A percentile compares a stretch with the other conserved stretches of the same genome.
Evolutionary conservation across 495 filamentous ascomycete species (phyloP).

Genomic region (Penicillium odoratum): DNA sequence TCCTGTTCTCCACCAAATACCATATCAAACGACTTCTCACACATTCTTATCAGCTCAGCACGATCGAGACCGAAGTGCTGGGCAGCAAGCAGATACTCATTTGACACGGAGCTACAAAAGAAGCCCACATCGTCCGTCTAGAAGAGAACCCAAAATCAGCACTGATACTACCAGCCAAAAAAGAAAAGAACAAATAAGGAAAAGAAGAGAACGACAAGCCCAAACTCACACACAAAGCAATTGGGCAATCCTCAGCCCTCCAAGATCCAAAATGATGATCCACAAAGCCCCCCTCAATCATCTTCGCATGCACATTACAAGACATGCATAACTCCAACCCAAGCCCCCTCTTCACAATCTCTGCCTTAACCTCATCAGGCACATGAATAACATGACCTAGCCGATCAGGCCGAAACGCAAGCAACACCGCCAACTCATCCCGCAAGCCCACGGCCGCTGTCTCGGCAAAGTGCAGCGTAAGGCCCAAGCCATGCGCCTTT

Average conservation of each 20-base stretch:
- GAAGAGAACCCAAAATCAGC: slow-evolving; percentile 6
- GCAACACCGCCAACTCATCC: slow-evolving; percentile 59
- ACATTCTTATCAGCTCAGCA: slow-evolving; percentile 56
- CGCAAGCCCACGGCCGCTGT: slow-evolving; percentile 49
- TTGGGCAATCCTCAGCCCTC: slow-evolving; percentile 51
- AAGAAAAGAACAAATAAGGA: slow-evolving; percentile 8
- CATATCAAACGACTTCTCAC: slow-evolving; percentile 54
- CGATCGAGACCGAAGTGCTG: slow-evolving; percentile 64
- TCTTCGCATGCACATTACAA: slow-evolving; percentile 76
- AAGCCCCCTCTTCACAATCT: slow-evolving; percentile 54
- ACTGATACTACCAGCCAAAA: background rate
- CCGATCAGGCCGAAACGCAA: slow-evolving; percentile 66
- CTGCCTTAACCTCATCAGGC: slow-evolving; percentile 51
- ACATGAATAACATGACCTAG: slow-evolving; percentile 82
- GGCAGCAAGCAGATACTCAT: slow-evolving; percentile 74
- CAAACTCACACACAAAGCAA: slow-evolving; percentile 60
- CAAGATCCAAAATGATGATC: slow-evolving; percentile 76
- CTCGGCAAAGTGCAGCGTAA: slow-evolving; percentile 84
- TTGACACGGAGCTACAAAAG: slow-evolving; percentile 75
- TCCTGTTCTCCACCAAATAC: slow-evolving; percentile 67
- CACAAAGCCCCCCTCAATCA: slow-evolving; percentile 66
- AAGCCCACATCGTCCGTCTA: slow-evolving; percentile 89
- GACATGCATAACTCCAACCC: slow-evolving; percentile 77
- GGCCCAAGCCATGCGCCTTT: slow-evolving; percentile 49
- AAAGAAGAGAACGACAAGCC: background rate